A percentile compares a stretch with the other conserved stretches of the same genome.
These are phyloP conservation scores for Gryganskiella cystojenkinii DNA, from an alignment of 192 early-diverging fungal species.

Conservation along the genomic window DNA sequence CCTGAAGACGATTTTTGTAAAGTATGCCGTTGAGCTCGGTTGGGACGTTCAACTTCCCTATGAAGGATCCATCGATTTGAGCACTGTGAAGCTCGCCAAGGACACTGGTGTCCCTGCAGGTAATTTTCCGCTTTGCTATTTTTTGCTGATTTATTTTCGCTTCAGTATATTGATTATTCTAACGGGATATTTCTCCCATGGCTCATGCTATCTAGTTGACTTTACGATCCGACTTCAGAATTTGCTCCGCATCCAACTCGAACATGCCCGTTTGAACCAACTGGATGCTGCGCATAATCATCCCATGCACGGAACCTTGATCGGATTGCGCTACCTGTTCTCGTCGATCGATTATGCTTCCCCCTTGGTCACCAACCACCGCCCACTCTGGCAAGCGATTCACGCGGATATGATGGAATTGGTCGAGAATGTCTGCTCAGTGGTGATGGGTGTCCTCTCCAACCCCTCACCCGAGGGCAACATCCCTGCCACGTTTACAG, in stretches of 20 bases:
- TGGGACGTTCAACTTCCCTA: conserved; percentile 52
- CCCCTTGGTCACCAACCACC: conserved; percentile 53
- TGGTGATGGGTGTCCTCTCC: conserved; percentile 77
- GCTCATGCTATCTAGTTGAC: conserved; percentile 39
- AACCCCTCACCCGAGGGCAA: conserved; percentile 92
- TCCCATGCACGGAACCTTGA: conserved; percentile 67
- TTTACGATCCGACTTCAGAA: conserved; percentile 65
- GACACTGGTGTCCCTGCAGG: conserved; percentile 36
- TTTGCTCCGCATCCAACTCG: conserved; percentile 61
- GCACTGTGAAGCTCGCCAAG: conserved; percentile 4
- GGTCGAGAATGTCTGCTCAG: conserved; percentile 64
- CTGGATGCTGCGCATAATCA: conserved; percentile 62
- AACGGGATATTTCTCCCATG: background rate
- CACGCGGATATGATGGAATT: conserved; percentile 58
- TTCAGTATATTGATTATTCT: background rate
- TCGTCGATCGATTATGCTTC: conserved; percentile 68
- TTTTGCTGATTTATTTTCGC: background rate
- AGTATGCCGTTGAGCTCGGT: conserved; percentile 72
- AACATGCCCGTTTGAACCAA: conserved; percentile 57
- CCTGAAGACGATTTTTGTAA: conserved; percentile 80
- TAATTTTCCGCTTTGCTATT: conserved; percentile 3
- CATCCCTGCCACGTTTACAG: conserved; percentile 80
- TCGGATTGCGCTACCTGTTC: conserved; percentile 69
- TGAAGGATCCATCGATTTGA: conserved; percentile 14
- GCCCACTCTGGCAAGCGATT: conserved; percentile 61